Evolutionary conservation across 768 basidiomycete species (phyloP).

Genomic region (Ramaria sp.): DNA sequence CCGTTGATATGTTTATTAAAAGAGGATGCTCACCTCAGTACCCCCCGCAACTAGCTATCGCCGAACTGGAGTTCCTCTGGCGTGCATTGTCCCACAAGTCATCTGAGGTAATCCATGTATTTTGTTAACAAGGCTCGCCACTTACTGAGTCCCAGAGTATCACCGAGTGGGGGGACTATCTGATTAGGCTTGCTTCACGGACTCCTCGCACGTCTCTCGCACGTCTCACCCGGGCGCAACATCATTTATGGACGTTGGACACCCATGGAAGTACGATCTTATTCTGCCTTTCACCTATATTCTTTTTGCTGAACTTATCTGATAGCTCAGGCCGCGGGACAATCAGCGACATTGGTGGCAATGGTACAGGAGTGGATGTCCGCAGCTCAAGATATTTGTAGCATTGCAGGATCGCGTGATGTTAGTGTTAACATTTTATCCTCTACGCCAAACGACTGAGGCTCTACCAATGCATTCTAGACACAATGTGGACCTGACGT

Average conservation of each 20-base stretch:
- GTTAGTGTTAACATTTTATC: constrained; percentile 24
- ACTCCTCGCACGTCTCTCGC: constrained; percentile 26
- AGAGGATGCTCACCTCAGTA: background rate
- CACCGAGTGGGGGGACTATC: constrained; percentile 16
- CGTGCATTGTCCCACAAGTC: background rate
- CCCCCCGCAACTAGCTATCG: background rate
- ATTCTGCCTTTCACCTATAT: background rate
- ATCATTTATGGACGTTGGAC: constrained; percentile 41
- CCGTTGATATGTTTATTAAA: background rate
- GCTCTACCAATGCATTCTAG: background rate
- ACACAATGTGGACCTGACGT: background rate
- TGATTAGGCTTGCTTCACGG: constrained; percentile 30
- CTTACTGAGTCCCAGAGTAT: constrained; percentile 13
- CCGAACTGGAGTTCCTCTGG: background rate
- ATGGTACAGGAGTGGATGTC: constrained; percentile 38
- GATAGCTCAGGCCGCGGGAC: constrained; percentile 17
- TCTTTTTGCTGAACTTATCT: background rate
- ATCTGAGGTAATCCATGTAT: background rate
- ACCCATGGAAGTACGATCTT: constrained; percentile 27
- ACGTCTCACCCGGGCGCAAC: constrained; percentile 43
- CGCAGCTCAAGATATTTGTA: constrained; percentile 24
- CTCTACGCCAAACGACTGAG: constrained; percentile 14
- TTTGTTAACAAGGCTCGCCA: background rate
- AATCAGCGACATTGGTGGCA: constrained; percentile 13
- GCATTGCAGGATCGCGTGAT: constrained; percentile 22